Conservation (phyloP, 2,329 filamentous ascomycete genomes). For the Phyllosticta ampelicida region DNA sequence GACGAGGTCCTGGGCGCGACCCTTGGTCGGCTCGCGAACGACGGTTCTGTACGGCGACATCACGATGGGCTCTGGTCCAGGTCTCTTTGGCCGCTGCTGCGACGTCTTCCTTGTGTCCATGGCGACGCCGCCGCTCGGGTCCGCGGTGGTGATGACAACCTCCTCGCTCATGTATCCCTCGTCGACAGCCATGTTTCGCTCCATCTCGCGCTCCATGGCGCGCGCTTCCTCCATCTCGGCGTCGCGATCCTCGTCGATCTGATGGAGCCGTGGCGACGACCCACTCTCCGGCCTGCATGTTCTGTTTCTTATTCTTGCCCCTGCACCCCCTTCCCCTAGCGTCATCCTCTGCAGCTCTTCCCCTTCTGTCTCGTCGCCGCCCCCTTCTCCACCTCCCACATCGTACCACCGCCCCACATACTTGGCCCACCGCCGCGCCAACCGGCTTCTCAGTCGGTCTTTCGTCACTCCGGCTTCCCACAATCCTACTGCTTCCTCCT, state of each 20-base stretch:
- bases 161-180: slow-evolving; percentile 11
- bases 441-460: slow-evolving; percentile 28
- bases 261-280: not conserved
- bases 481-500: slow-evolving; percentile 10
- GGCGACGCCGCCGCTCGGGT: not conserved
- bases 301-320: not conserved
- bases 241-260: not conserved
- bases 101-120: slow-evolving; percentile 1
- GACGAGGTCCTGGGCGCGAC: slow-evolving; percentile 27
- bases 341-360: not conserved
- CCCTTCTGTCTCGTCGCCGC: slow-evolving; percentile 22
- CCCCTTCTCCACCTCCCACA: slow-evolving; percentile 10
- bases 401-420: slow-evolving; percentile 28
- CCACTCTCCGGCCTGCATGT: not conserved
- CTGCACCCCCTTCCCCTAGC: not conserved
- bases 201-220: not conserved
- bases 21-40: slow-evolving; percentile 24
- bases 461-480: slow-evolving; percentile 16
- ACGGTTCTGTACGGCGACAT: slow-evolving; percentile 14
- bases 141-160: not conserved
- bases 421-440: slow-evolving; percentile 30
- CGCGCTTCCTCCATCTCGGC: not conserved
- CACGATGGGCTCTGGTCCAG: not conserved
- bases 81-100: not conserved
- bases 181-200: slow-evolving; percentile 3